Evolutionary conservation across 2,329 filamentous ascomycete genomes (phyloP), one percentile per base, ranked within the genome.

Genomic region (Aspergillaceae sp.): DNA sequence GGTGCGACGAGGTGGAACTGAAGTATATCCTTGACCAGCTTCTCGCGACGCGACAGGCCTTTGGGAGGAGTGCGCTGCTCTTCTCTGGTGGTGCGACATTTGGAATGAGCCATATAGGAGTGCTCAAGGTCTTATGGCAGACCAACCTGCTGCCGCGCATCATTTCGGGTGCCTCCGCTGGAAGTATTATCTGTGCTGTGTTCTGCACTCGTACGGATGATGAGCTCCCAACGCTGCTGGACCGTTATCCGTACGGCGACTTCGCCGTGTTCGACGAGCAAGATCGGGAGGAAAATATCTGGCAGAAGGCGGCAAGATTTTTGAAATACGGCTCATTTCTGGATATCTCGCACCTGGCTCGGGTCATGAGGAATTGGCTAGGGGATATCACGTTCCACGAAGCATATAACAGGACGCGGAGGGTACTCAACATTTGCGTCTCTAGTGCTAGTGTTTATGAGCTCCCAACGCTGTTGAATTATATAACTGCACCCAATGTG

Each of bases 331-430:
- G 88, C 1, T 84, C 83, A 40, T 84, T 91, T 72, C 87, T 90
- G 51, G 88, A 96, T 59, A 94, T 94, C 56, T 78, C 79, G 27
- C 82, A 95, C 63, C 71, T 96, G 42, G 83, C 80, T 2, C 77
- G 83, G 41, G 88, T 94, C 4, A 92, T 97, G 87, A 79, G 80
- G 45, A 75, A 75, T 30, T 72, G 92, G 58, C 75, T 95, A 5
- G 89, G 89, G 34, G 87, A 96, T 57, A 84, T 95, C 57, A 97
- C 91, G 0, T 97, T 97, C 56, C 87, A 91, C 60, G 91, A 97
- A 67, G 88, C 89, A 1, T 96, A 96, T 70, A 94, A 95, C 62
- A 83, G 89, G n/a, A 95, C 90, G 0, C 80, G 88, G 29, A 80
- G 89, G 48, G 90, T 96, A 50, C 79, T 95, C 59, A 97, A 96